These are phyloP conservation scores for Wickerhamiella azyma DNA, from an alignment of 805 yeast species.

Conservation along the genomic window DNA sequence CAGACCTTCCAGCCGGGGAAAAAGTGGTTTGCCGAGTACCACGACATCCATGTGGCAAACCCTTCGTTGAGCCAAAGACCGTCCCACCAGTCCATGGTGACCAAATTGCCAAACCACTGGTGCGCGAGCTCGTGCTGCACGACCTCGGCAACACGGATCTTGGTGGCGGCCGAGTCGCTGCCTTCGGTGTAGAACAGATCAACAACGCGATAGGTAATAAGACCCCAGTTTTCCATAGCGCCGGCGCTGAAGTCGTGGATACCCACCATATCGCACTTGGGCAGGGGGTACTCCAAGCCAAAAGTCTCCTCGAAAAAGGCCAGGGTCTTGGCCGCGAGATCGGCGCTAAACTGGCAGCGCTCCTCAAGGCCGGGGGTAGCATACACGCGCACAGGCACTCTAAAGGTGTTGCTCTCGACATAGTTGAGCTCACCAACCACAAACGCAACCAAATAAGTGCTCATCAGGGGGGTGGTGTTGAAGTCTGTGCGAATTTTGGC, in stretches of 20 bases:
- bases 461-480: conserved; percentile 58
- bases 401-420: conserved; percentile 41
- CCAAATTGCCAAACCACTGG: conserved; percentile 84
- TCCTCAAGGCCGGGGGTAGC: conserved; percentile 54
- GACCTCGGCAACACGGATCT: conserved; percentile 67
- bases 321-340: conserved; percentile 49
- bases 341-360: conserved; percentile 50
- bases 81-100: conserved; percentile 92
- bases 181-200: conserved; percentile 56
- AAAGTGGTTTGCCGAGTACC: conserved; percentile 50
- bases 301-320: conserved; percentile 52
- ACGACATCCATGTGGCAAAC: conserved; percentile 79
- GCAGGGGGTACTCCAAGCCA: conserved; percentile 63
- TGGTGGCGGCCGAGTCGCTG: conserved; percentile 43
- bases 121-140: conserved; percentile 80
- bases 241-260: conserved; percentile 70
- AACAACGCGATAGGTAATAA: conserved; percentile 53
- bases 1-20: conserved; percentile 76
- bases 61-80: conserved; percentile 85
- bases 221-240: conserved; percentile 89
- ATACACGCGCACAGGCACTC: conserved; percentile 55
- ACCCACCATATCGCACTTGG: conserved; percentile 68
- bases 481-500: conserved; percentile 35
- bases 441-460: conserved; percentile 62
- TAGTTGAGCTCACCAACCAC: conserved; percentile 54